A percentile compares a stretch with the other conserved stretches of the same genome.
Conservation (phyloP, 805 yeast species). For the Candida glaebosa region DNA sequence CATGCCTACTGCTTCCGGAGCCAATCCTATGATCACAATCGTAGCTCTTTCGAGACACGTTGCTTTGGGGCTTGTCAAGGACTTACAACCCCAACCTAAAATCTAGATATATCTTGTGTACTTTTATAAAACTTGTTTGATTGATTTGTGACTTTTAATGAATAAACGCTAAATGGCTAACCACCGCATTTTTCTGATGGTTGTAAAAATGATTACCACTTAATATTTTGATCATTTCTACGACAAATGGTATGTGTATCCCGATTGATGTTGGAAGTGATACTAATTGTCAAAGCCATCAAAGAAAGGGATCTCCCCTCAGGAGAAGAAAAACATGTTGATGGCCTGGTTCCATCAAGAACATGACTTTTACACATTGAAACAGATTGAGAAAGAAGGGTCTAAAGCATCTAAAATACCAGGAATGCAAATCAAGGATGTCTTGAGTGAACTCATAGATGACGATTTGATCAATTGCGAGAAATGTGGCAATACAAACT, state of each 20-base stretch:
- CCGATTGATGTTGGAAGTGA: neutral
- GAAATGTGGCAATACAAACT: constrained; percentile 52
- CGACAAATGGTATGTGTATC: neutral
- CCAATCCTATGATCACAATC: constrained; percentile 50
- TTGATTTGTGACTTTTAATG: neutral
- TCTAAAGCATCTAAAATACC: constrained; percentile 46
- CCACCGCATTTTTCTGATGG: neutral
- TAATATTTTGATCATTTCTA: too few relatives aligned
- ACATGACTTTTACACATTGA: constrained; percentile 44
- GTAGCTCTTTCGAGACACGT: constrained; percentile 47
- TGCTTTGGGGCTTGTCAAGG: constrained; percentile 34
- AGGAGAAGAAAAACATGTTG: constrained; percentile 37
- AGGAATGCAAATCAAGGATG: constrained; percentile 53
- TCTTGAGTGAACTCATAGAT: constrained; percentile 44
- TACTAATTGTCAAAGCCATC: constrained; percentile 8
- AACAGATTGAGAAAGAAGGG: constrained; percentile 48
- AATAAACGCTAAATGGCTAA: neutral
- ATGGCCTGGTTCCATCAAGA: constrained; percentile 36
- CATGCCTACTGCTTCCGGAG: constrained; percentile 52
- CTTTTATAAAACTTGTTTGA: neutral
- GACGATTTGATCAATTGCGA: constrained; percentile 48
- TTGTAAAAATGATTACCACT: neutral
- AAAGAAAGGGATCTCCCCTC: constrained; percentile 31
- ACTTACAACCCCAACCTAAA: constrained; percentile 23
- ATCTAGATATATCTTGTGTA: constrained; percentile 13